Percentiles rank a stretch among this genome's conserved stretches.
Conservation (phyloP, 768 basidiomycete genomes). For the Podaxis sp. region DNA sequence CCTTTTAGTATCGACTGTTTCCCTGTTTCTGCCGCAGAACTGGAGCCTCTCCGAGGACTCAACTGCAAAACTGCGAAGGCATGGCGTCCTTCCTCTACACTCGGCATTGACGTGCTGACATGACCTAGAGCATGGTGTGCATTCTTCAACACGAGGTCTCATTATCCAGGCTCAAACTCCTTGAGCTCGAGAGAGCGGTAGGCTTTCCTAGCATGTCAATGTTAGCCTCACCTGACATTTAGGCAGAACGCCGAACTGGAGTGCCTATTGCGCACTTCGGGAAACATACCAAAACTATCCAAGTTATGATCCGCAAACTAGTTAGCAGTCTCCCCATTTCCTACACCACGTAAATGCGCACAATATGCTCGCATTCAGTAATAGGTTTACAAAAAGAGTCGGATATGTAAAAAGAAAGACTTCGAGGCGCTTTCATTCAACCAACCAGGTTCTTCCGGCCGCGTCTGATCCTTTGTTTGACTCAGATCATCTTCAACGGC, state of each 20-base stretch:
- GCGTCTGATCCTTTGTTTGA: too few relatives aligned
- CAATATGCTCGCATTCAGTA: too few relatives aligned
- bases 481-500: too few relatives aligned
- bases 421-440: too few relatives aligned
- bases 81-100: slow-evolving; percentile 8
- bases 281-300: not conserved
- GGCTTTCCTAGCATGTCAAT: slow-evolving; percentile 23
- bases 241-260: slow-evolving; percentile 11
- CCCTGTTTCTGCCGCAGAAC: slow-evolving; percentile 54
- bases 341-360: not conserved
- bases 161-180: slow-evolving; percentile 56
- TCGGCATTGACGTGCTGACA: not conserved
- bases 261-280: not conserved
- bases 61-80: slow-evolving; percentile 80
- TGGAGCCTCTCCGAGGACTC: slow-evolving; percentile 67
- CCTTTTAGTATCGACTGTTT: slow-evolving; percentile 43
- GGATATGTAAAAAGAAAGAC: too few relatives aligned
- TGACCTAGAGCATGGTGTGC: slow-evolving; percentile 65
- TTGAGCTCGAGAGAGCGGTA: slow-evolving; percentile 71
- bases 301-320: not conserved
- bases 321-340: not conserved
- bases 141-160: slow-evolving; percentile 68
- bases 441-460: too few relatives aligned
- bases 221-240: not conserved
- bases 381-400: too few relatives aligned